phyloP scores from a whole-genome alignment of 1,284 basidiomycete species.

The Porogramme epimiltina region DNA sequence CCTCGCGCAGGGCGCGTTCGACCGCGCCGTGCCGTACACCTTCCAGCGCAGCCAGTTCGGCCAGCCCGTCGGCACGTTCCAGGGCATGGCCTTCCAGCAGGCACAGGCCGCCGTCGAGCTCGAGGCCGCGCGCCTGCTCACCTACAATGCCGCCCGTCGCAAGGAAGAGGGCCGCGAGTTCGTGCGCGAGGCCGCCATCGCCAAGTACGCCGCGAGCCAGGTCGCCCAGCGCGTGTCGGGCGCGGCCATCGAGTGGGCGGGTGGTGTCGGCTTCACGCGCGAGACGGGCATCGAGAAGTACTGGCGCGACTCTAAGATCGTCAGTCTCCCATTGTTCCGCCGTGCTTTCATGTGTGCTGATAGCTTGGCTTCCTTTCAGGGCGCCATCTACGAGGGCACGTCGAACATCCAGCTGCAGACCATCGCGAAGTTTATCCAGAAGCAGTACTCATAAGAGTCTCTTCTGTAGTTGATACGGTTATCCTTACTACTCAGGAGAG shows the following conservation, averaged over 20 bases:
- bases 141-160: constrained; percentile 94
- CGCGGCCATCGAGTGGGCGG: constrained; percentile 94
- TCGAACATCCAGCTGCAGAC: constrained; percentile 97
- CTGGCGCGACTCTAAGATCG: constrained; percentile 95
- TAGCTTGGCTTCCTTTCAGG: constrained; percentile 44
- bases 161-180: constrained; percentile 91
- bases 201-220: constrained; percentile 88
- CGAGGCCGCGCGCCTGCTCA: constrained; percentile 89
- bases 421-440: constrained; percentile 90
- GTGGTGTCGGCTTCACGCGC: constrained; percentile 93
- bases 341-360: background rate
- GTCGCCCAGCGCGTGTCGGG: constrained; percentile 91
- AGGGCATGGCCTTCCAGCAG: constrained; percentile 96
- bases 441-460: constrained; percentile 58
- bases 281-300: constrained; percentile 95
- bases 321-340: constrained; percentile 40
- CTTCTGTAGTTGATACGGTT: background rate
- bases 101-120: constrained; percentile 89
- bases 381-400: constrained; percentile 94
- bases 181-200: constrained; percentile 96
- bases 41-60: constrained; percentile 95
- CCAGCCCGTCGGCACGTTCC: constrained; percentile 89
- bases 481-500: background rate
- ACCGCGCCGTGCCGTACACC: constrained; percentile 91
- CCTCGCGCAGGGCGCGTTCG: constrained; percentile 95